phyloP scores from a whole-genome alignment of 768 basidiomycete genomes.

The Lentinula boryana region DNA sequence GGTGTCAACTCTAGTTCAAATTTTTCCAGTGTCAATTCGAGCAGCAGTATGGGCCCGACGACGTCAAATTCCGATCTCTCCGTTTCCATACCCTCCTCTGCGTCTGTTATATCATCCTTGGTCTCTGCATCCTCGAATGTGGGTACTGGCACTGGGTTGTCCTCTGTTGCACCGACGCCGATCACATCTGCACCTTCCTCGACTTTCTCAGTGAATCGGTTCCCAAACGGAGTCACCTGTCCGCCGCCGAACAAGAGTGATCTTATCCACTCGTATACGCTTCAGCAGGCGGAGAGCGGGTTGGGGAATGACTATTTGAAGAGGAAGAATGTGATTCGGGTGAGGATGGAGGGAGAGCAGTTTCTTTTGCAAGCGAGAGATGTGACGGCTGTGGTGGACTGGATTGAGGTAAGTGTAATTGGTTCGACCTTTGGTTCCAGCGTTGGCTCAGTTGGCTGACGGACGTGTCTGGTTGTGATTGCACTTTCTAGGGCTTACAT shows the following conservation, averaged over 20 bases:
- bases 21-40: not conserved
- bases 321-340: slow-evolving; percentile 88
- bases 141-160: not conserved
- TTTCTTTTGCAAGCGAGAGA: slow-evolving; percentile 88
- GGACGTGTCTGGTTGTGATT: not conserved
- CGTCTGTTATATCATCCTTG: not conserved
- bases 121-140: not conserved
- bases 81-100: slow-evolving; percentile 1
- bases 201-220: not conserved
- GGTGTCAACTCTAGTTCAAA: not conserved
- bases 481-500: slow-evolving; percentile 63
- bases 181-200: not conserved
- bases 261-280: slow-evolving; percentile 66
- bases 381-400: slow-evolving; percentile 80
- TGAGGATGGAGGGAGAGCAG: slow-evolving; percentile 92
- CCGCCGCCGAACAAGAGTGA: slow-evolving; percentile 42
- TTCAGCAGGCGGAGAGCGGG: slow-evolving; percentile 91
- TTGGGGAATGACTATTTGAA: slow-evolving; percentile 93
- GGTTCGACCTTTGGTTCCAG: not conserved
- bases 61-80: slow-evolving; percentile 1
- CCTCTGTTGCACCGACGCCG: not conserved
- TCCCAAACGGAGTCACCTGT: slow-evolving; percentile 17
- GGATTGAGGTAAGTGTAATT: slow-evolving; percentile 77
- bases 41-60: not conserved
- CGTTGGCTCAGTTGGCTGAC: not conserved